A percentile compares a stretch with the other conserved stretches of the same genome.
These are phyloP conservation scores for Rhodotorula sp. DNA, from an alignment of 1,284 basidiomycete genomes.

Conservation along the genomic window DNA sequence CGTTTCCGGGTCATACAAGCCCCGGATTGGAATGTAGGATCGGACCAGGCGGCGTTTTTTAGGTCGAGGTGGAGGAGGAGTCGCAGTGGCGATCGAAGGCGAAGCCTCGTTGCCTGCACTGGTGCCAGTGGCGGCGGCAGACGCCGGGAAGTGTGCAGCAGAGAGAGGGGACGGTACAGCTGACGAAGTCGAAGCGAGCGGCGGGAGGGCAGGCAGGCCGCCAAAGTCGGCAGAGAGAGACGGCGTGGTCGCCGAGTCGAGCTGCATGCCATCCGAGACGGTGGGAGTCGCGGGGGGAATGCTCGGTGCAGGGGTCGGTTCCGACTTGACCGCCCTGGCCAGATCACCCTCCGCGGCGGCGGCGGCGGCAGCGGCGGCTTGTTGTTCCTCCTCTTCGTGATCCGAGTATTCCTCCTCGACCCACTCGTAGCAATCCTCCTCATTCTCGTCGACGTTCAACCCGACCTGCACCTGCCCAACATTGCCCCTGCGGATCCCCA, in stretches of 20 bases:
- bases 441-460: constrained; percentile 24
- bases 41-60: constrained; percentile 35
- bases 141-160: neutral
- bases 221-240: constrained; percentile 33
- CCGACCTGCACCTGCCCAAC: constrained; percentile 38
- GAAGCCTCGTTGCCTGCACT: neutral
- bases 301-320: neutral
- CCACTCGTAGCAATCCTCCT: constrained; percentile 35
- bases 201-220: constrained; percentile 38
- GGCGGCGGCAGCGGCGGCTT: neutral
- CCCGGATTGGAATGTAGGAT: constrained; percentile 39
- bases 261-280: neutral
- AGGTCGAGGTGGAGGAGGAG: constrained; percentile 9
- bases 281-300: neutral
- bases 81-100: neutral
- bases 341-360: neutral
- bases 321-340: constrained; percentile 4
- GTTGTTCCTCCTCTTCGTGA: constrained; percentile 41
- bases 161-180: constrained; percentile 8
- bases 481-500: constrained; percentile 57
- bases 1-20: constrained; percentile 43
- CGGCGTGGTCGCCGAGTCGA: constrained; percentile 22
- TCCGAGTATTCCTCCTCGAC: constrained; percentile 46
- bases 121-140: neutral
- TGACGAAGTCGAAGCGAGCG: constrained; percentile 11